Conservation (phyloP, 2,329 filamentous ascomycete species). For the Sclerotinia borealis region DNA sequence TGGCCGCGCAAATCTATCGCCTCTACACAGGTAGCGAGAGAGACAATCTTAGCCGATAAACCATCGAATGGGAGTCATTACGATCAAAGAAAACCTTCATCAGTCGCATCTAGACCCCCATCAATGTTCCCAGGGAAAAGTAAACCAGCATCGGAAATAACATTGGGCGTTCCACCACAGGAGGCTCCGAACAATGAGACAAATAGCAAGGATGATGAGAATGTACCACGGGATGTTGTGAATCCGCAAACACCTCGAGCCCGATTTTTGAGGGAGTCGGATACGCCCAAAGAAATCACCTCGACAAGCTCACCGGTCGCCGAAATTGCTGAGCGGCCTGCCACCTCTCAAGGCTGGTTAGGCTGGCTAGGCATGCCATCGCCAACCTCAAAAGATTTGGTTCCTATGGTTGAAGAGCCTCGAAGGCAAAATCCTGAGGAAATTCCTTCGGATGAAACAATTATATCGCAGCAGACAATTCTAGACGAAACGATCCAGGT, state of each 20-base stretch:
- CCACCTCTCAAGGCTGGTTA: constrained; percentile 45
- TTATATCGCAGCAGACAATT: neutral
- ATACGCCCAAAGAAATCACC: constrained; percentile 3
- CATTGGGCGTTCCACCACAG: constrained; percentile 22
- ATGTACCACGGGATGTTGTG: neutral
- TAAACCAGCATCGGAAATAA: constrained; percentile 32
- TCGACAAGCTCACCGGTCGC: neutral
- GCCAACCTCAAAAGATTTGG: constrained; percentile 8
- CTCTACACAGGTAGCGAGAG: constrained; percentile 54
- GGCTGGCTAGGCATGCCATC: constrained; percentile 43
- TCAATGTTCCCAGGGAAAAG: constrained; percentile 32
- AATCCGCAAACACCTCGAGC: constrained; percentile 1
- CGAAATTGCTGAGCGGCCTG: constrained; percentile 17
- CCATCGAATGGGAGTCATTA: constrained; percentile 26
- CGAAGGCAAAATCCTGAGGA: constrained; percentile 4
- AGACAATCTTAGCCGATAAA: constrained; percentile 51
- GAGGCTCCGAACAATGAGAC: constrained; percentile 5
- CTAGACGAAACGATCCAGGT: constrained; percentile 7
- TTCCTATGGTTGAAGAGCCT: constrained; percentile 5
- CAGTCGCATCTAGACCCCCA: constrained; percentile 24
- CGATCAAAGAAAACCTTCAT: constrained; percentile 24
- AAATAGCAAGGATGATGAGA: constrained; percentile 11
- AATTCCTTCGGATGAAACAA: neutral
- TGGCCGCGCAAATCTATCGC: constrained; percentile 50
- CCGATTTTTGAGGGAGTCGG: neutral